Conservation (phyloP, 2,329 filamentous ascomycete genomes). For the Beauveria sp. region DNA sequence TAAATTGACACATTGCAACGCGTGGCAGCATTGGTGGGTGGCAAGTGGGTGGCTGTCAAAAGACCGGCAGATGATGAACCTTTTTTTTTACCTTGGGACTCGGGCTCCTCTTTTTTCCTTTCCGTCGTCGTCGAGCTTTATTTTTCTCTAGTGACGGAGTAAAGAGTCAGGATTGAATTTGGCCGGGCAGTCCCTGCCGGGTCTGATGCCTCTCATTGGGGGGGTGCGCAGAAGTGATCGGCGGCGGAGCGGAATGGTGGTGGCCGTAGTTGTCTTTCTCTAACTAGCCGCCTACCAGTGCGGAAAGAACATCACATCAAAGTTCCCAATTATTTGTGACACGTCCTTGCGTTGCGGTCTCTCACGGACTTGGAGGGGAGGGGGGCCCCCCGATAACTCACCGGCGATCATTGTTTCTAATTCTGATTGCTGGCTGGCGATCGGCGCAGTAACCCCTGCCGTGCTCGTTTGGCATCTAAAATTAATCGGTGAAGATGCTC, state of each 20-base stretch:
- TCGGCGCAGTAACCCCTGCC: not conserved
- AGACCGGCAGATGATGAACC: not conserved
- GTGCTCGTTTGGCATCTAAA: too few relatives aligned
- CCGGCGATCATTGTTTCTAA: constrained; percentile 6
- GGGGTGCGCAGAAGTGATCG: not conserved
- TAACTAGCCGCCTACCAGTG: not conserved
- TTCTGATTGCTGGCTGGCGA: constrained; percentile 5
- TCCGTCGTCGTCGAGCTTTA: not conserved
- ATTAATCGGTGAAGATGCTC: too few relatives aligned
- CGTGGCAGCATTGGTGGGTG: not conserved
- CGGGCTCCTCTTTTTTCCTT: not conserved
- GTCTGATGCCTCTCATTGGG: too few relatives aligned
- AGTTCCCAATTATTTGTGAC: not conserved
- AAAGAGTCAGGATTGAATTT: too few relatives aligned
- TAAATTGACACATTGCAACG: not conserved
- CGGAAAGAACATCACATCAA: not conserved
- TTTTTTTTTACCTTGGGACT: not conserved
- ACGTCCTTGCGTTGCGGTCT: too few relatives aligned
- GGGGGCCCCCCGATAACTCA: not conserved
- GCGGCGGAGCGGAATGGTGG: not conserved
- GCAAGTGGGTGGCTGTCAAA: constrained; percentile 1
- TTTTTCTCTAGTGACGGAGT: not conserved
- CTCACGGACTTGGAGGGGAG: too few relatives aligned
- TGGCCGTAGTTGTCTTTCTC: not conserved
- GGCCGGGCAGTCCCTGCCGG: too few relatives aligned